Evolutionary conservation across 2,329 filamentous ascomycete species (phyloP), one percentile per base, ranked within the genome.

Genomic region (Botrytis fragariae): DNA sequence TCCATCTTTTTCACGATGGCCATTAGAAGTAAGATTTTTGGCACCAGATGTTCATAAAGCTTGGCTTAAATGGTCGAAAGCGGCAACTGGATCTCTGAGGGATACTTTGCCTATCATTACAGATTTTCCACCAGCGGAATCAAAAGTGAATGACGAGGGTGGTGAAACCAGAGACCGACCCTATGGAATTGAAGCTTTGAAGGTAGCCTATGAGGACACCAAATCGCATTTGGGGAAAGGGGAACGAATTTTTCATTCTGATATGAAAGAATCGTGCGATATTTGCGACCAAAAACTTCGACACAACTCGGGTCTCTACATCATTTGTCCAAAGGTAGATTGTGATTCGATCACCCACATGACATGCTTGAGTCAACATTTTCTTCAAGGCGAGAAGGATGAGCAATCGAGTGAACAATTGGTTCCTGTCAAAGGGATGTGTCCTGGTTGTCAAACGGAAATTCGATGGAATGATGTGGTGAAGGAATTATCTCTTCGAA

Each of bases 1-100:
- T 3, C 87, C 89, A 3, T 96, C 93, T 81, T 98, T 98, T 80
- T 84, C 86, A 25, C 85, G 90, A 63, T 97, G 94, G 95, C 95
- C 95, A 32, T 84, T 99, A 71, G 88, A 88, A 71, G 81, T 98
- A 64, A 90, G 92, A 37, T 95, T 98, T 82, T 95, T 97, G 77
- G 86, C 86, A 3, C 83, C 85, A 4, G 92, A 95, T 74, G 90
- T 93, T 0, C 87, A 92, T 77, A 83, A 83, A 32, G 86, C 87
- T 1, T 98, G 95, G 95, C 81, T 86, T 29, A 85, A 82, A 67
- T 90, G 88, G 85, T 35, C 77, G 80, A 18, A 84, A 83, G 73
- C 74, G n/a, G 25, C 74, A 6, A 78, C 29, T 7, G 42, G 48
- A 48, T 59, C 69, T 18, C 68, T 80, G 51, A 74, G 77, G 68